phyloP scores from a whole-genome alignment of 345 rosid genomes.

The Excoecaria cochinchinensis region DNA sequence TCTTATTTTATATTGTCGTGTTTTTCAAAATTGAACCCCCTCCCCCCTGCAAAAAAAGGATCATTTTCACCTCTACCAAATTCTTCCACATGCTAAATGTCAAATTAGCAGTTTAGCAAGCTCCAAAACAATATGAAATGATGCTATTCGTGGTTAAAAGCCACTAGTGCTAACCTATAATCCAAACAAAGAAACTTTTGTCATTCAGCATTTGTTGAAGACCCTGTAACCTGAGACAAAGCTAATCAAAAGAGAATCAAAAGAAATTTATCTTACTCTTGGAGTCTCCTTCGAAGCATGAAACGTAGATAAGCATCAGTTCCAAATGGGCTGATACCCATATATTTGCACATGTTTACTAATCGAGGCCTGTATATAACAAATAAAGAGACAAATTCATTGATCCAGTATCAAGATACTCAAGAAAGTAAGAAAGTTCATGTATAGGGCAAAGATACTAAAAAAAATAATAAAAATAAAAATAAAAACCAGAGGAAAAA shows the following conservation, averaged over 20 bases:
- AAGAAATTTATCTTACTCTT: conserved; percentile 57
- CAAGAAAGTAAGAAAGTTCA: background rate
- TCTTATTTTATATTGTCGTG: background rate
- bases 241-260: conserved; percentile 1
- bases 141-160: background rate
- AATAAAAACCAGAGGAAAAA: conserved; percentile 20
- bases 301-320: conserved; percentile 92
- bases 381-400: conserved; percentile 10
- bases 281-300: conserved; percentile 89
- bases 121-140: background rate
- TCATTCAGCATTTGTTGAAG: background rate
- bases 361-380: conserved; percentile 70
- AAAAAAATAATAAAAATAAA: background rate
- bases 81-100: background rate
- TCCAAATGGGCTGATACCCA: conserved; percentile 95
- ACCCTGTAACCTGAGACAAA: background rate
- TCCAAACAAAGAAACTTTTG: background rate
- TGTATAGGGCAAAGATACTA: background rate
- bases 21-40: background rate
- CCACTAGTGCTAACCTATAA: background rate
- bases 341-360: conserved; percentile 96
- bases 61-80: background rate
- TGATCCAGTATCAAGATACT: background rate
- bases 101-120: background rate
- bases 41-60: background rate